Percentiles rank a stretch among this genome's conserved stretches.
phyloP scores from a whole-genome alignment of 352 stramenopile genomes.

The Pythium folliculosum region DNA sequence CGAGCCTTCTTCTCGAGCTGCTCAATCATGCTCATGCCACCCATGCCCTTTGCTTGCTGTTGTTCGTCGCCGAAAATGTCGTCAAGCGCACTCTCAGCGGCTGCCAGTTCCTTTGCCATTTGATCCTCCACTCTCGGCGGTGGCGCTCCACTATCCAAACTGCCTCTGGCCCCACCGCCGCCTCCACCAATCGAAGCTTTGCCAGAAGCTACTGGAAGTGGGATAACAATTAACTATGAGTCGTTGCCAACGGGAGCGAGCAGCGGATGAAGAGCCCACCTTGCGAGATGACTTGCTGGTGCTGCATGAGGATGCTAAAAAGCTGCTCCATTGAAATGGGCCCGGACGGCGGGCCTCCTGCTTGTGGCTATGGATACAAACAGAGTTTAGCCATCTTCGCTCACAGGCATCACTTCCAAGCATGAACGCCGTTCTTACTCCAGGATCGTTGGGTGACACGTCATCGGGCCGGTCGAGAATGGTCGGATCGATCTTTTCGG shows the following conservation, averaged over 20 bases:
- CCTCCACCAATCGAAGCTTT: constrained; percentile 32
- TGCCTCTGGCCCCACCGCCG: constrained; percentile 18
- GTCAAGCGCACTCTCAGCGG: constrained; percentile 76
- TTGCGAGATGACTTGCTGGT: constrained; percentile 88
- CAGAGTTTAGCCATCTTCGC: neutral
- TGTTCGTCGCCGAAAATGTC: constrained; percentile 86
- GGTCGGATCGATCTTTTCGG: constrained; percentile 59
- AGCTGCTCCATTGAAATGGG: constrained; percentile 86
- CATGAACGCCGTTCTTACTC: constrained; percentile 41
- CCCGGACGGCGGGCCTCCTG: constrained; percentile 27
- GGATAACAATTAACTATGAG: neutral
- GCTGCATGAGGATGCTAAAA: constrained; percentile 87
- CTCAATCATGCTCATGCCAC: constrained; percentile 88
- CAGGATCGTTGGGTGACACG: constrained; percentile 77
- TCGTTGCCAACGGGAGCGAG: neutral
- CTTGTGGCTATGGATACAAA: constrained; percentile 38
- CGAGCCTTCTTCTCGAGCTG: constrained; percentile 86
- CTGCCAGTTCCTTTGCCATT: constrained; percentile 81
- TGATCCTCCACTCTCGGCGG: constrained; percentile 73
- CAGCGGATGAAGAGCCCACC: constrained; percentile 29
- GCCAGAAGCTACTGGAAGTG: constrained; percentile 40
- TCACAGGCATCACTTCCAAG: neutral
- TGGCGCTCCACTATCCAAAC: neutral
- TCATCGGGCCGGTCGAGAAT: constrained; percentile 73
- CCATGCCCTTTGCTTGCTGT: constrained; percentile 56